These are phyloP conservation scores for Diutina siamensis DNA, from an alignment of 1,139 yeast species.

Conservation along the genomic window DNA sequence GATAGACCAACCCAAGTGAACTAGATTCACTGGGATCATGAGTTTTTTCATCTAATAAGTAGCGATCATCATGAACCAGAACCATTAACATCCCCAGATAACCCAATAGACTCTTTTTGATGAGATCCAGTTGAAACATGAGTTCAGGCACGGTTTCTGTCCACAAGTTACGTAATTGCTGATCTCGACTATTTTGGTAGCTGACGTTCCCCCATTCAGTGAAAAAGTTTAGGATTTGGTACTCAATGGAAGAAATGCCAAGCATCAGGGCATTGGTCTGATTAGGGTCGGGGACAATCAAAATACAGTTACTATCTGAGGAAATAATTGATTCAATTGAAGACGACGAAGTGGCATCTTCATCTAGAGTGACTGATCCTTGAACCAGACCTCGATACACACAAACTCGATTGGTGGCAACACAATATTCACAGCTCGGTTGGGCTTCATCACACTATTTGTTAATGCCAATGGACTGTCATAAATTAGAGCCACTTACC, in stretches of 20 bases:
- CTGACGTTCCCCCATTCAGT: neutral
- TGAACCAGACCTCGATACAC: neutral
- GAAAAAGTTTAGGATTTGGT: neutral
- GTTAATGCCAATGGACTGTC: neutral
- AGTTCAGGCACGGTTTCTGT: neutral
- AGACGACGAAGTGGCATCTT: neutral
- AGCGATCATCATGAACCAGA: neutral
- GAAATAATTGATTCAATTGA: neutral
- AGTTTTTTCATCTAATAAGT: neutral
- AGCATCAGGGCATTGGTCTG: neutral
- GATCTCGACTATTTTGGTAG: neutral
- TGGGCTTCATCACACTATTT: neutral
- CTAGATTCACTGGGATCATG: neutral
- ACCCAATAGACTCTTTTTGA: neutral
- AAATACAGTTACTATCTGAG: too few species aligned
- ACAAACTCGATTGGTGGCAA: neutral
- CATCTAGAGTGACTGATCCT: neutral
- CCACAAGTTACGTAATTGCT: neutral
- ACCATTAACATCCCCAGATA: constrained; percentile 2
- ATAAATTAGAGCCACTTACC: neutral
- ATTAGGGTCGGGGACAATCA: too few species aligned
- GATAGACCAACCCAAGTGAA: neutral
- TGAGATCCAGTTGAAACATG: neutral
- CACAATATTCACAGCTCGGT: constrained; percentile 1
- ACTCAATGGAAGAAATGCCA: neutral